These are phyloP conservation scores for Drosera capensis DNA, from an alignment of 148 eudicot species.

Conservation along the genomic window DNA sequence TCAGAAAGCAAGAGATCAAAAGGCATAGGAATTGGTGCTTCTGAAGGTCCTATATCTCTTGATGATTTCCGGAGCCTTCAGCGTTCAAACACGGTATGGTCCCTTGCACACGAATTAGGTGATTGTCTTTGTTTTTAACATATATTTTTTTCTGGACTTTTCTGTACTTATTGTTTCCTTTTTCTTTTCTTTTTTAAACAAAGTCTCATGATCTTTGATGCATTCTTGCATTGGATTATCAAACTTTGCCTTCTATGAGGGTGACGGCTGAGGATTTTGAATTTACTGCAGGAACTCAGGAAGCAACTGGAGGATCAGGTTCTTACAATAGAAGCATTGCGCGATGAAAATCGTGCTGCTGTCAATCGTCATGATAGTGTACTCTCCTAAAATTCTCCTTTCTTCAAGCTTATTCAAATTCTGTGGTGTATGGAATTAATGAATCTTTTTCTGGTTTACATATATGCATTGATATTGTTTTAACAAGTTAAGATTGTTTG, in stretches of 20 bases:
- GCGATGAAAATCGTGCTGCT: slow-evolving; percentile 52
- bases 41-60: slow-evolving; percentile 90
- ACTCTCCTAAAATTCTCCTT: slow-evolving; percentile 14
- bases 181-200: background rate
- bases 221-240: background rate
- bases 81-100: slow-evolving; percentile 71
- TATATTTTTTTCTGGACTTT: background rate
- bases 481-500: background rate
- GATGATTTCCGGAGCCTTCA: slow-evolving; percentile 94
- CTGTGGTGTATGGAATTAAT: background rate
- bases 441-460: background rate
- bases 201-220: background rate
- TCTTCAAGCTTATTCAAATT: background rate
- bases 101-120: background rate
- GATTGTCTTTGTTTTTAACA: background rate
- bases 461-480: background rate
- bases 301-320: slow-evolving; percentile 78
- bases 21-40: slow-evolving; percentile 91
- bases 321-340: slow-evolving; percentile 48
- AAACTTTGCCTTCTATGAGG: background rate
- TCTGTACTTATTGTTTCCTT: background rate
- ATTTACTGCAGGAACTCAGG: slow-evolving; percentile 56
- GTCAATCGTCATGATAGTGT: slow-evolving; percentile 64
- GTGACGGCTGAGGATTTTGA: too few species aligned
- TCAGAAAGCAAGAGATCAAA: slow-evolving; percentile 63